Evolutionary conservation across 139 green algal genomes (phyloP).

Genomic region (Edaphochlamys debaryana): DNA sequence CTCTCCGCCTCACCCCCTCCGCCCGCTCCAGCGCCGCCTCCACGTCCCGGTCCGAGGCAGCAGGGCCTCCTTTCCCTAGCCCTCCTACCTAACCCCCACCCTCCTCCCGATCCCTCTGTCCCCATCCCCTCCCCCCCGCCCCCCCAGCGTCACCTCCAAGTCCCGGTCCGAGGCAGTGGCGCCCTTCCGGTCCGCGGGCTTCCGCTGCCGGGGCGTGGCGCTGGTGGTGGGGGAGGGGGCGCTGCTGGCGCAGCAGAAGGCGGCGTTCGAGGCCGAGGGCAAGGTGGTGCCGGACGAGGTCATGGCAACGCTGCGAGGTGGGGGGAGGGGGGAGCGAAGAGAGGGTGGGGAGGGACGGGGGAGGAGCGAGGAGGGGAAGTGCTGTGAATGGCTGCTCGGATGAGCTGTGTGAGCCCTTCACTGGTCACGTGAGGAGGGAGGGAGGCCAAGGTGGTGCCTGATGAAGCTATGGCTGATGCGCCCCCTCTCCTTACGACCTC

Average conservation of each 20-base stretch:
- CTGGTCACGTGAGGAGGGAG: too few species aligned
- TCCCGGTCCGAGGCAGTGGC: background rate
- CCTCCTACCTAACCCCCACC: too few species aligned
- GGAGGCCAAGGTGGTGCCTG: too few species aligned
- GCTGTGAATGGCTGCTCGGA: background rate
- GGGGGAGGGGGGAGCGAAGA: background rate
- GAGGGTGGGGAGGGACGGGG: background rate
- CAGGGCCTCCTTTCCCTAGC: too few species aligned
- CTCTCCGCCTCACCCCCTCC: too few species aligned
- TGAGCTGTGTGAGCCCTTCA: background rate
- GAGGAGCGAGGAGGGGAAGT: background rate
- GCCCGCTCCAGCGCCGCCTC: background rate
- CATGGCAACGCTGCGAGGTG: conserved; percentile 44
- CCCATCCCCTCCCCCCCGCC: background rate
- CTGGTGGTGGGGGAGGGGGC: conserved; percentile 20
- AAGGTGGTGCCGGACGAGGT: conserved; percentile 52
- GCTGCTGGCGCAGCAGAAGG: conserved; percentile 38
- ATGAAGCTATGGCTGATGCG: too few species aligned
- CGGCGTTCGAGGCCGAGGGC: conserved; percentile 36
- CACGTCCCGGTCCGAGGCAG: too few species aligned
- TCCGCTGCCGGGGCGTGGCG: conserved; percentile 29
- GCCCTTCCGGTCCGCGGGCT: conserved; percentile 43
- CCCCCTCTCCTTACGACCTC: background rate
- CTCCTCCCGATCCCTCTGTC: too few species aligned
- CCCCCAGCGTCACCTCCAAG: background rate